Conservation (phyloP, 352 stramenopile species). For the Phytophthora constricta region DNA sequence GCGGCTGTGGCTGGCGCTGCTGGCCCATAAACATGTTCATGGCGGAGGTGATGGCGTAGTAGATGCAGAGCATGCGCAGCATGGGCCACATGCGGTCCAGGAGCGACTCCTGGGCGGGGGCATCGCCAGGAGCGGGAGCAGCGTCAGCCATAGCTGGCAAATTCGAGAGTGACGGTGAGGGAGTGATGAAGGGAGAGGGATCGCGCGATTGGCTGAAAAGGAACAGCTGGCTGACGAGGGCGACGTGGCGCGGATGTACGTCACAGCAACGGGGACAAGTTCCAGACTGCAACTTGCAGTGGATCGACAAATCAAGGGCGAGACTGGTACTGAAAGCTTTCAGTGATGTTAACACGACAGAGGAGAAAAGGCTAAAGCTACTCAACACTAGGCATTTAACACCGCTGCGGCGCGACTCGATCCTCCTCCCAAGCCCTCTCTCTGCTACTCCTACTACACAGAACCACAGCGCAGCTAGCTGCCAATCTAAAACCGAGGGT, state of each 20-base stretch:
- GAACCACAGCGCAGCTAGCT: conserved; percentile 17
- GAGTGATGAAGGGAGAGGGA: not conserved
- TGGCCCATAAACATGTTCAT: conserved; percentile 45
- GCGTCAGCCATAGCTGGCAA: conserved; percentile 26
- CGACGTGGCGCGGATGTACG: no score
- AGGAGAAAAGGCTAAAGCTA: conserved; percentile 43
- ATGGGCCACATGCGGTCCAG: conserved; percentile 71
- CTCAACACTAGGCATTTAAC: conserved; percentile 47
- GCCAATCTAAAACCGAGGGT: conserved; percentile 44
- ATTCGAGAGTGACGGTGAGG: no score
- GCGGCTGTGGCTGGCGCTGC: conserved; percentile 9
- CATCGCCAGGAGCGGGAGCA: conserved; percentile 14
- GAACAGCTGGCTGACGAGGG: not conserved
- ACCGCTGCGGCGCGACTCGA: conserved; percentile 22
- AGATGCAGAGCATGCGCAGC: conserved; percentile 80
- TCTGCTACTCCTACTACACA: conserved; percentile 20
- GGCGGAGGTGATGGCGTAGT: conserved; percentile 79
- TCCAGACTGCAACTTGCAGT: not conserved
- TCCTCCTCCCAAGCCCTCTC: conserved; percentile 11
- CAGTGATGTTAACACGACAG: no score
- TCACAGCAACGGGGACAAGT: no score
- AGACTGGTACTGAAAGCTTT: no score
- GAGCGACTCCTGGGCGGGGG: conserved; percentile 44
- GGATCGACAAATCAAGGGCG: no score
- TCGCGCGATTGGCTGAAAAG: conserved; percentile 10